A percentile compares a stretch with the other conserved stretches of the same genome.
Conservation (phyloP, 352 stramenopile genomes). For the Pythium biforme region DNA sequence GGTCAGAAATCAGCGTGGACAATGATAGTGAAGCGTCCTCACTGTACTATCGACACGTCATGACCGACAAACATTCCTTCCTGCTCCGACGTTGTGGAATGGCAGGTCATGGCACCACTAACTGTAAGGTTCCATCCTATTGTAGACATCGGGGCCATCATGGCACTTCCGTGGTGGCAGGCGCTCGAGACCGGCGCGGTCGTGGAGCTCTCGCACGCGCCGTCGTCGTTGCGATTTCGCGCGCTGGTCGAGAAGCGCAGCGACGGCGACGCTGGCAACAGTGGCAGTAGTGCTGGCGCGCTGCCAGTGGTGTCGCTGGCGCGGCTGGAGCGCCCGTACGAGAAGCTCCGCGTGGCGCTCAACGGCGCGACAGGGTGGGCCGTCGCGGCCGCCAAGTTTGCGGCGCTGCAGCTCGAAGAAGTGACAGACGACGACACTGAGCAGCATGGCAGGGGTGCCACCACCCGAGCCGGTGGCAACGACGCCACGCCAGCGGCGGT, state of each 20-base stretch:
- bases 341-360: constrained; percentile 77
- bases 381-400: constrained; percentile 62
- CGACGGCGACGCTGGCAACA: constrained; percentile 18
- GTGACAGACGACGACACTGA: constrained; percentile 6
- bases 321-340: constrained; percentile 62
- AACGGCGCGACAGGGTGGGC: constrained; percentile 64
- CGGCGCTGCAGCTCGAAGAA: constrained; percentile 56
- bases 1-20: constrained; percentile 18
- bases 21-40: too few species aligned
- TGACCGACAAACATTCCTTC: too few species aligned
- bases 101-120: too few species aligned
- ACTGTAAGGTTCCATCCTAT: too few species aligned
- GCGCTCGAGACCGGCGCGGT: constrained; percentile 54
- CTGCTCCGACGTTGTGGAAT: too few species aligned
- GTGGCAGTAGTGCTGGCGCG: background rate
- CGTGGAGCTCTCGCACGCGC: constrained; percentile 52
- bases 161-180: constrained; percentile 6
- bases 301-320: constrained; percentile 37
- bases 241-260: constrained; percentile 48
- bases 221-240: constrained; percentile 39
- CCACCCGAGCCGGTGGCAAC: too few species aligned
- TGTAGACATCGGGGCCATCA: background rate
- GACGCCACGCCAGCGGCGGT: too few species aligned
- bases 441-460: too few species aligned
- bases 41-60: constrained; percentile 11